phyloP scores from a whole-genome alignment of 2,329 filamentous ascomycete species.

The Diatrype stigma region DNA sequence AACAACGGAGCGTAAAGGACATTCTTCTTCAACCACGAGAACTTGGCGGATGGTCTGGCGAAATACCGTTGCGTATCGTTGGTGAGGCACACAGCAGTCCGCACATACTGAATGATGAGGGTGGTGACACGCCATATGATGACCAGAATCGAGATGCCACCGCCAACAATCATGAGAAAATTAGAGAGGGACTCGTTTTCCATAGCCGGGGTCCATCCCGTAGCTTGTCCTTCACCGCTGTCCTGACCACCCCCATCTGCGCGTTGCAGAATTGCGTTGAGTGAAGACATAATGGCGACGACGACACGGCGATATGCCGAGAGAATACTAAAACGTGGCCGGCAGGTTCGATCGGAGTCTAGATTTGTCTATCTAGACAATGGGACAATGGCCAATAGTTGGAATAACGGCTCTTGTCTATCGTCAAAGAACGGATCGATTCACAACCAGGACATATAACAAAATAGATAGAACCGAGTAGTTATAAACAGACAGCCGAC shows the following conservation, averaged over 20 bases:
- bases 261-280: not conserved
- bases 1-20: slow-evolving; percentile 68
- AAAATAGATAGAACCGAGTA: slow-evolving; percentile 1
- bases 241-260: slow-evolving; percentile 10
- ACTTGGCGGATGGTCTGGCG: slow-evolving; percentile 48
- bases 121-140: slow-evolving; percentile 63
- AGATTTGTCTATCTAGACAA: not conserved
- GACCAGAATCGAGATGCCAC: slow-evolving; percentile 57
- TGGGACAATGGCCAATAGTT: not conserved
- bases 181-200: slow-evolving; percentile 54
- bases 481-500: slow-evolving; percentile 3
- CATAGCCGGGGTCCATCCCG: slow-evolving; percentile 30
- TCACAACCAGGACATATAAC: slow-evolving; percentile 8
- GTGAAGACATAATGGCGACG: slow-evolving; percentile 7
- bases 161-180: slow-evolving; percentile 61
- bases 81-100: slow-evolving; percentile 70
- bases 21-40: slow-evolving; percentile 63
- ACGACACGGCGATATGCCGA: not conserved
- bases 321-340: not conserved
- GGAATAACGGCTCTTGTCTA: not conserved
- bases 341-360: not conserved
- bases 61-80: slow-evolving; percentile 81
- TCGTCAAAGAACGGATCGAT: slow-evolving; percentile 4
- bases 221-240: slow-evolving; percentile 22
- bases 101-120: slow-evolving; percentile 61